Base-by-base conservation (phyloP, 2,329 filamentous ascomycete species). In the Volutella citrinella region DNA sequence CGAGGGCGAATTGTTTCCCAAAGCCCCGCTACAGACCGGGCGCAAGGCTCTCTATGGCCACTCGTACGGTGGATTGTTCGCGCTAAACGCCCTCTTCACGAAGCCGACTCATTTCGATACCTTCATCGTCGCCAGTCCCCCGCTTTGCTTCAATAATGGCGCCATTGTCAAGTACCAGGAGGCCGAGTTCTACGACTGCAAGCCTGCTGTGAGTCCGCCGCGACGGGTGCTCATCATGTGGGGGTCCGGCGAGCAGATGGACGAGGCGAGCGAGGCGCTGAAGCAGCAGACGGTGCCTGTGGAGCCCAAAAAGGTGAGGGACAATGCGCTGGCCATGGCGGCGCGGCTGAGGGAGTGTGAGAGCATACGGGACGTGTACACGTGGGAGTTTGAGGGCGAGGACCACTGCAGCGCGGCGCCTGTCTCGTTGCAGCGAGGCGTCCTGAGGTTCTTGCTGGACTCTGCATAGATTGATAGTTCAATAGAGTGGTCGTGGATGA, bases 21-120 rank as follows among this genome's bases (percentile, higher is more conserved):
- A 45, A n/a, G 16, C 40, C 3, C 10, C 52, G 38, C 15, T 67
- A 54, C 30, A 46, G 48, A 48, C 61, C 10, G 46, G 52, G 1
- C 57, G 59, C n/a, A 66, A 66, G 23, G 69, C 64, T 1, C 52
- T 74, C 2, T 72, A 64, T 18, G 70, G 70, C 0, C 70, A 74
- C 36, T 74, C 69, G 0, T 71, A 68, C 24, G 69, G 68, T 3
- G 70, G 69, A 0, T 47, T 74, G 0, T 73, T 74, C 26, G 50
- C 60, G 4, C 54, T 74, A 0, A 66, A 72, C 34, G 54, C 64
- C 0, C 53, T 73, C 0, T 65, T 68, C 36, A 65, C 57, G 1
- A 51, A 54, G 5, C 62, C 66, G 0, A 45, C 48, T 3, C 49
- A 57, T 2, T 74, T 73, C 35, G 59, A 71, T 26, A 61, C 57